Conservation (phyloP, 257 asterid species). For the Jacaranda mimosifolia region DNA sequence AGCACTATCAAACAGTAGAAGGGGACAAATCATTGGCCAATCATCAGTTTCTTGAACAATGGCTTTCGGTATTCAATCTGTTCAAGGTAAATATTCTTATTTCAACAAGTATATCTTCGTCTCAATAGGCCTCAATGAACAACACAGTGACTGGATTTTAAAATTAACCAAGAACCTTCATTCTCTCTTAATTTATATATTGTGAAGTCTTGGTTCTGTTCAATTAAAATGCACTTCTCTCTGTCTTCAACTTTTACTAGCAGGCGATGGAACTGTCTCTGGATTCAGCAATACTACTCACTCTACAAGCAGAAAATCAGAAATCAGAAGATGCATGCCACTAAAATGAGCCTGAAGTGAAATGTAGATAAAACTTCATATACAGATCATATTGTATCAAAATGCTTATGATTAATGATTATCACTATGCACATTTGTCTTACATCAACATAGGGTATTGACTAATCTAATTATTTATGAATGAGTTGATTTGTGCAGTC, state of each 20-base stretch:
- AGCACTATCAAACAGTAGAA: background rate
- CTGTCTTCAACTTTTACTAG: background rate
- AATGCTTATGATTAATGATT: background rate
- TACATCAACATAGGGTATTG: background rate
- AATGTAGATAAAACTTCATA: background rate
- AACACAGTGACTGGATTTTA: background rate
- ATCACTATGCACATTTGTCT: background rate
- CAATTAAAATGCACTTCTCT: background rate
- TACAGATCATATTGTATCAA: background rate
- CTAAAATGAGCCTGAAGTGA: constrained; percentile 11
- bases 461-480: background rate
- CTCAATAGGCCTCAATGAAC: background rate
- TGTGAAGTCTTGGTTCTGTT: background rate
- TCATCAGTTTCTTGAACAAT: background rate
- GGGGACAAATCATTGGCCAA: background rate
- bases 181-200: background rate
- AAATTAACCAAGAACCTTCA: background rate
- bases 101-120: background rate
- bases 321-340: background rate
- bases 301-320: background rate
- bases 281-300: background rate
- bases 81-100: background rate
- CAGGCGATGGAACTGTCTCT: background rate
- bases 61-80: background rate
- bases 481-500: background rate